A percentile compares a stretch with the other conserved stretches of the same genome.
Evolutionary conservation across 2,329 filamentous ascomycete species (phyloP).

Genomic region (Pyrenophora teres): DNA sequence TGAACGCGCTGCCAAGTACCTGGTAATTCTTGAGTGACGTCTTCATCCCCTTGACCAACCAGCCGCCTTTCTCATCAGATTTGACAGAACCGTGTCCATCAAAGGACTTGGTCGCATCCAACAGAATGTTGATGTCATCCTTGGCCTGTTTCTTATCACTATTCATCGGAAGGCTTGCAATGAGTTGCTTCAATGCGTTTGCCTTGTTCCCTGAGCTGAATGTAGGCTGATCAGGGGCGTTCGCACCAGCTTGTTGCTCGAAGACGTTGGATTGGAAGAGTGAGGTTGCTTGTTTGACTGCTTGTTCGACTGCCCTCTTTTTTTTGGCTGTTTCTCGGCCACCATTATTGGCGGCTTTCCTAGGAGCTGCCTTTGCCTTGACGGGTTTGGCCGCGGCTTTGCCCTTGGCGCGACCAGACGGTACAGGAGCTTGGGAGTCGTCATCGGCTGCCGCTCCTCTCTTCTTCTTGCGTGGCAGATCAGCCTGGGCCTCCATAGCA

Average conservation of each 20-base stretch:
- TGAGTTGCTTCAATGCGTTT: constrained; percentile 48
- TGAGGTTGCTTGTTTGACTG: constrained; percentile 25
- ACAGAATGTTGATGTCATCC: constrained; percentile 46
- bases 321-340: constrained; percentile 21
- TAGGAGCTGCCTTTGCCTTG: constrained; percentile 8
- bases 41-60: constrained; percentile 56
- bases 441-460: constrained; percentile 6
- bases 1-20: constrained; percentile 58
- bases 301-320: constrained; percentile 22
- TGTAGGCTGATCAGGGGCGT: constrained; percentile 28
- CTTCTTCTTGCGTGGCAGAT: constrained; percentile 31
- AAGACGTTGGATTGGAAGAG: constrained; percentile 43
- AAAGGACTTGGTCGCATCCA: constrained; percentile 51
- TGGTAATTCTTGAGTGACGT: constrained; percentile 57
- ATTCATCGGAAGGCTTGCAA: constrained; percentile 48
- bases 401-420: constrained; percentile 2
- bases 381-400: constrained; percentile 6
- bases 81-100: constrained; percentile 45
- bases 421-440: background rate
- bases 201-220: constrained; percentile 32
- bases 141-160: constrained; percentile 33
- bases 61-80: constrained; percentile 42
- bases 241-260: constrained; percentile 32
- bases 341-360: background rate
- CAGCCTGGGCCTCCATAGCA: constrained; percentile 29